Base-by-base conservation (phyloP, 2,329 filamentous ascomycete species). In the Orbilia ellipsospora region DNA sequence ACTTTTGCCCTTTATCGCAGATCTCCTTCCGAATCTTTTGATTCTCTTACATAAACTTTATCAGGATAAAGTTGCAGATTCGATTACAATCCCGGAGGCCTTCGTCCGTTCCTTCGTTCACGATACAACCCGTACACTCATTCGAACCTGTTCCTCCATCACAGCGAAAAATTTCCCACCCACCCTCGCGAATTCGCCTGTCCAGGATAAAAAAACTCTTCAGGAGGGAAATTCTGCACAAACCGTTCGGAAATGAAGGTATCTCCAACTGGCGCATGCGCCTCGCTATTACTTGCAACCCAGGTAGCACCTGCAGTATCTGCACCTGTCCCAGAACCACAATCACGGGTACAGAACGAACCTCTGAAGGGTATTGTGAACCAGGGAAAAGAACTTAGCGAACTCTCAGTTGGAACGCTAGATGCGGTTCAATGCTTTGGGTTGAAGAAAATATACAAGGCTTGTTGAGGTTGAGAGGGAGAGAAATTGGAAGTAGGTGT, bases 371-470 rank as follows among this genome's bases (percentile, higher is more conserved):
- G 44, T 31, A 52, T 72, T 31, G 44, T 72, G 18, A 36, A 72
- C 67, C 67, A 72, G 55, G 60, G 60, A 26, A 72, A 60, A 28
- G 44, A 72, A 59, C 54, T 72, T 60, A 64, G 36, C 28, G 67
- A 72, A 8, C 44, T 72, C 23, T 64, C 67, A 45, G 59, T 60
- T 65, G 67, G 60, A 59, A 65, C 59, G 18, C 48, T 72, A 20
- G 60, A 65, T 65, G 64, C 59, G 40, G 45, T 72, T 26, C 60
- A 72, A 52, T 72, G 67, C 26, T 59, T 60, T 55, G 67, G 67
- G 60, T 54, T 72, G 60, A 72, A 72, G 60, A 72, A 72, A 60
- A 31, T 72, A n/a, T 72, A 64, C 48, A 72, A 72, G 16, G 64
- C 52, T 42, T 72, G 67, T 52, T 72, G 67, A 72, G 60, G 60